phyloP scores from a whole-genome alignment of 192 early-diverging fungal species.

The Martensiomyces pterosporus region DNA sequence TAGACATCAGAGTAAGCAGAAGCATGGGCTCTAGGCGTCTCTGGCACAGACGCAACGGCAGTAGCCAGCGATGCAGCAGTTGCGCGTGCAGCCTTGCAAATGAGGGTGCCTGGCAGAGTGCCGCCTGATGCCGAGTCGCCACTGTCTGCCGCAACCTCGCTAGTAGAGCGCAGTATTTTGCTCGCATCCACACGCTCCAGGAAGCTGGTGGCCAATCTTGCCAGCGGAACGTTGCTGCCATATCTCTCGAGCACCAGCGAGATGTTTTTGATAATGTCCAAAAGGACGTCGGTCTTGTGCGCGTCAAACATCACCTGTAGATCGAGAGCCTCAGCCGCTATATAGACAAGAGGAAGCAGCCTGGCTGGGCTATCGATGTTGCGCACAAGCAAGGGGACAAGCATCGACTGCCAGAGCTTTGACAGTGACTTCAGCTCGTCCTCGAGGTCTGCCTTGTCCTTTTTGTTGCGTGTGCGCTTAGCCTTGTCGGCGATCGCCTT shows the following conservation, averaged over 20 bases:
- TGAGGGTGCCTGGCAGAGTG: slow-evolving; percentile 10
- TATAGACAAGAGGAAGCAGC: slow-evolving; percentile 22
- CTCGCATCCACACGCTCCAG: slow-evolving; percentile 37
- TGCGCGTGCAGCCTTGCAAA: slow-evolving; percentile 16
- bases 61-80: slow-evolving; percentile 10
- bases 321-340: slow-evolving; percentile 28
- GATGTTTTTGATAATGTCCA: slow-evolving; percentile 6
- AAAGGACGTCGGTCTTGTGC: slow-evolving; percentile 11
- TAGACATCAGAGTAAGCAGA: slow-evolving; percentile 18
- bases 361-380: slow-evolving; percentile 21
- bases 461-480: slow-evolving; percentile 26
- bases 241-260: slow-evolving; percentile 25
- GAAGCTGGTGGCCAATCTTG: slow-evolving; percentile 15
- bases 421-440: slow-evolving; percentile 9
- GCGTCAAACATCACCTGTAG: slow-evolving; percentile 44
- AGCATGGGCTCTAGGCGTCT: slow-evolving; percentile 3
- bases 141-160: background rate
- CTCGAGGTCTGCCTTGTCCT: slow-evolving; percentile 16
- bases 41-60: slow-evolving; percentile 16
- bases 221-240: slow-evolving; percentile 25
- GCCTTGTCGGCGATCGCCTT: slow-evolving; percentile 8
- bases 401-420: slow-evolving; percentile 23
- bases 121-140: background rate
- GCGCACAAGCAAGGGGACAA: slow-evolving; percentile 32
- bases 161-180: slow-evolving; percentile 13